phyloP scores from a whole-genome alignment of 345 rosid species.

The Rhodamnia argentea region DNA sequence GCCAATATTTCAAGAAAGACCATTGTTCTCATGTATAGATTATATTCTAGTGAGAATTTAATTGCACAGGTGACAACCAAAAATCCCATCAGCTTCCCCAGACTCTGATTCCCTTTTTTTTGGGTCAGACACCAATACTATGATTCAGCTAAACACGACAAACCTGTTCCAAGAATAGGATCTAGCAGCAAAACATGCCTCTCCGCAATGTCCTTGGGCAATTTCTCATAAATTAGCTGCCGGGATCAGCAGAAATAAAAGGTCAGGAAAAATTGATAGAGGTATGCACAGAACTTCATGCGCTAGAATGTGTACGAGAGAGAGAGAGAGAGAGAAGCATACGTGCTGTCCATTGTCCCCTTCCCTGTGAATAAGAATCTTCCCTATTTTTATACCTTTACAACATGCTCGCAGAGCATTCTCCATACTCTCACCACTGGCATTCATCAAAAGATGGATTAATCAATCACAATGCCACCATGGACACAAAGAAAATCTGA shows the following conservation, averaged over 20 bases:
- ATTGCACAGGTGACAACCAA: background rate
- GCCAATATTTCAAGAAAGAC: background rate
- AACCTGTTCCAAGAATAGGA: conserved; percentile 99
- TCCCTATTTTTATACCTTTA: conserved; percentile 96
- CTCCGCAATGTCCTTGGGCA: conserved; percentile 84
- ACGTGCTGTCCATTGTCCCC: conserved; percentile 98
- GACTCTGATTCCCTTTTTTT: background rate
- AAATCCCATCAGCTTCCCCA: background rate
- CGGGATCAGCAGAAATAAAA: background rate
- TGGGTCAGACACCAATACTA: background rate
- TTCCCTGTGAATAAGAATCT: conserved; percentile 94
- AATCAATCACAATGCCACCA: background rate
- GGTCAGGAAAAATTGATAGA: background rate
- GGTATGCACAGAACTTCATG: background rate
- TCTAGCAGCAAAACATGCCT: conserved; percentile 86
- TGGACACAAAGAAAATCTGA: background rate
- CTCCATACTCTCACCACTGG: conserved; percentile 99
- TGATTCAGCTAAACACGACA: background rate
- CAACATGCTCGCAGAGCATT: conserved; percentile 97
- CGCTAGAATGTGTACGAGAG: background rate
- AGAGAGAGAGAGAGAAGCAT: background rate
- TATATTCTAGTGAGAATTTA: background rate
- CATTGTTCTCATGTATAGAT: background rate
- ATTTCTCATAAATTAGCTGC: conserved; percentile 90
- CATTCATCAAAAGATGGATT: conserved; percentile 1